phyloP scores from a whole-genome alignment of 768 basidiomycete genomes.

The Lanmaoa pseudosensibilis region DNA sequence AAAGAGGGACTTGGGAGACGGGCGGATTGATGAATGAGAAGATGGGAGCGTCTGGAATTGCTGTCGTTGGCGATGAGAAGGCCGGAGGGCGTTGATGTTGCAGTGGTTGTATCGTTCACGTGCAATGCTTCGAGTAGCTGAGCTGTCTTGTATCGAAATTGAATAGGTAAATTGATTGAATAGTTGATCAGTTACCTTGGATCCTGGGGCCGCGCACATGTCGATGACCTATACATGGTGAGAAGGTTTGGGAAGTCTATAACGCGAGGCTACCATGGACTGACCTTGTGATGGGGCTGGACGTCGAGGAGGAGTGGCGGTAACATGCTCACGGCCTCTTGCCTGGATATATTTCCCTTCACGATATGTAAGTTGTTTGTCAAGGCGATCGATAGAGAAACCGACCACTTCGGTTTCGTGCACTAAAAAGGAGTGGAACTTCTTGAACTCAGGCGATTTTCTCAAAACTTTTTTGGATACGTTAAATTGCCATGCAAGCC shows the following conservation, averaged over 20 bases:
- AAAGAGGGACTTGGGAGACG: conserved; percentile 88
- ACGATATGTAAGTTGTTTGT: neutral
- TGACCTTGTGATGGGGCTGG: conserved; percentile 82
- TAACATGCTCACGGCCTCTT: conserved; percentile 99
- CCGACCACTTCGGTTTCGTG: conserved; percentile 96
- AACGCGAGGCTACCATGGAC: conserved; percentile 17
- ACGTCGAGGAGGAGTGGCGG: conserved; percentile 94
- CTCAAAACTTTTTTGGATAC: conserved; percentile 86
- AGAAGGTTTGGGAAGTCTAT: neutral
- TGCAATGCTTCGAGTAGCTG: conserved; percentile 96
- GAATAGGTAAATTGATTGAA: neutral
- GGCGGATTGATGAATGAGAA: conserved; percentile 97
- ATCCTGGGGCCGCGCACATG: conserved; percentile 98
- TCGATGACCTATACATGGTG: conserved; percentile 67
- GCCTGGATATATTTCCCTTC: conserved; percentile 92
- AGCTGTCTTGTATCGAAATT: conserved; percentile 59
- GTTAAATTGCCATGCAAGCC: conserved; percentile 96
- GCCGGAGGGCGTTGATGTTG: conserved; percentile 74
- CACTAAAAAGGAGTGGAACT: conserved; percentile 94
- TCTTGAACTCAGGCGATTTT: conserved; percentile 86
- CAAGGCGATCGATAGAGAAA: conserved; percentile 13
- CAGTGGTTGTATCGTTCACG: conserved; percentile 62
- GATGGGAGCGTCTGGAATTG: conserved; percentile 90
- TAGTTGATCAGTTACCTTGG: conserved; percentile 58
- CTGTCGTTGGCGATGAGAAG: conserved; percentile 94